A percentile compares a stretch with the other conserved stretches of the same genome.
Evolutionary conservation across 495 filamentous ascomycete species (phyloP).

Genomic region (Neurospora terricola): DNA sequence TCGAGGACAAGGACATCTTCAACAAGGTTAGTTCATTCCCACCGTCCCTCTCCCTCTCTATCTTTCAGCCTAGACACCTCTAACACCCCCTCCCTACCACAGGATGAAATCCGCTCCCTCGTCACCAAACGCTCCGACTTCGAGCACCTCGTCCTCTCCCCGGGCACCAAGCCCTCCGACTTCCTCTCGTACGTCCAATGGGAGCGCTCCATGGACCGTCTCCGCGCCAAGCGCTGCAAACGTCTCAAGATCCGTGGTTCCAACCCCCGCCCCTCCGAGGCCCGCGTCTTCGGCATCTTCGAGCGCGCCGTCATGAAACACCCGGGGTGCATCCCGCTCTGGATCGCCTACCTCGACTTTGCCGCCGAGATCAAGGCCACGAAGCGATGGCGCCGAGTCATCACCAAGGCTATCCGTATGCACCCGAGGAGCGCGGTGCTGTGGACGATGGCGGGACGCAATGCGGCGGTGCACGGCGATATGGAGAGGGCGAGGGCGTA

Average conservation of each 20-base stretch:
- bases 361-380: constrained; percentile 63
- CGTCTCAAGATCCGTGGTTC: constrained; percentile 63
- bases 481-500: constrained; percentile 69
- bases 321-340: constrained; percentile 71
- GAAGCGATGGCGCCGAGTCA: constrained; percentile 68
- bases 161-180: constrained; percentile 62
- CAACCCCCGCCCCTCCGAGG: constrained; percentile 54
- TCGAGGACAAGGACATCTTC: constrained; percentile 82
- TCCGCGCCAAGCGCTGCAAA: constrained; percentile 72
- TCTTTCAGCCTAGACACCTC: background rate
- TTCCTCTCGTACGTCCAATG: constrained; percentile 82
- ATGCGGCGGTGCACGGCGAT: constrained; percentile 67
- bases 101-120: constrained; percentile 83
- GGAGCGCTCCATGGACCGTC: constrained; percentile 78
- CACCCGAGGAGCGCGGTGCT: constrained; percentile 75
- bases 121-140: constrained; percentile 84
- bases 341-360: constrained; percentile 86
- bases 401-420: constrained; percentile 69
- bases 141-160: constrained; percentile 79
- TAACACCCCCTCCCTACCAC: background rate
- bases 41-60: background rate
- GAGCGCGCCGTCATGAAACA: constrained; percentile 83
- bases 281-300: constrained; percentile 77
- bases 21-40: constrained; percentile 43
- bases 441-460: constrained; percentile 78